phyloP scores from a whole-genome alignment of 768 basidiomycete genomes.

The Agaricus sinodeliciosus region DNA sequence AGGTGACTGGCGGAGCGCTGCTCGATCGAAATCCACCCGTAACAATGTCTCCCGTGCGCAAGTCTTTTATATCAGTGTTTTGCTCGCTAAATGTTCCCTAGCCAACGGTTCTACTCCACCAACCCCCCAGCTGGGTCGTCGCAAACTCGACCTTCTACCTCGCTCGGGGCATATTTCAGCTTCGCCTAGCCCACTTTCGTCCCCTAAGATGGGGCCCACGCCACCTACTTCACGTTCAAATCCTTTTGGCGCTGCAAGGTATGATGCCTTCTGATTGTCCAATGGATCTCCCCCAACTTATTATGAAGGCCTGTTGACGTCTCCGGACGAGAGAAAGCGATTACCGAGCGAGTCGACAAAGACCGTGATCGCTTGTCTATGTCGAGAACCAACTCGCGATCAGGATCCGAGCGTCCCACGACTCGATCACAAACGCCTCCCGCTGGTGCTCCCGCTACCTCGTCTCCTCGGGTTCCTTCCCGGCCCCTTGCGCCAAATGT shows the following conservation, averaged over 20 bases:
- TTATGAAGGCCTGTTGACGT: slow-evolving; percentile 78
- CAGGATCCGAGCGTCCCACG: slow-evolving; percentile 39
- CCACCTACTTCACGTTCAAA: slow-evolving; percentile 44
- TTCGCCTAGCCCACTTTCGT: slow-evolving; percentile 69
- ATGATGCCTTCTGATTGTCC: slow-evolving; percentile 16
- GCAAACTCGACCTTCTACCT: slow-evolving; percentile 82
- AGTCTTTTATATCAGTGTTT: slow-evolving; percentile 9
- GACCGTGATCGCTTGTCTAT: slow-evolving; percentile 51
- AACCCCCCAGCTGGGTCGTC: slow-evolving; percentile 72
- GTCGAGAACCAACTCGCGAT: slow-evolving; percentile 46
- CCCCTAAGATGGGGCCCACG: slow-evolving; percentile 61
- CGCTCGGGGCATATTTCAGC: slow-evolving; percentile 63
- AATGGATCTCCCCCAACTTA: background rate
- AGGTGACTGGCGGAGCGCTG: slow-evolving; percentile 61
- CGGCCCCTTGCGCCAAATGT: slow-evolving; percentile 41
- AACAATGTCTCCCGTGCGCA: slow-evolving; percentile 58
- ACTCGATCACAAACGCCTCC: slow-evolving; percentile 28
- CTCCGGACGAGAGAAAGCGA: slow-evolving; percentile 65
- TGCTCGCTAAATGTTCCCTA: slow-evolving; percentile 21
- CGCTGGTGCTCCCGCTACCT: slow-evolving; percentile 21
- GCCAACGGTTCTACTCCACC: slow-evolving; percentile 72
- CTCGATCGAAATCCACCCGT: slow-evolving; percentile 35
- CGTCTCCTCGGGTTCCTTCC: slow-evolving; percentile 23
- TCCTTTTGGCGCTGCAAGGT: slow-evolving; percentile 89
- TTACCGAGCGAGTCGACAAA: slow-evolving; percentile 63